A percentile compares a stretch with the other conserved stretches of the same genome.
phyloP scores from a whole-genome alignment of 2,329 filamentous ascomycete species.

The Fonsecaea pugnacius region DNA sequence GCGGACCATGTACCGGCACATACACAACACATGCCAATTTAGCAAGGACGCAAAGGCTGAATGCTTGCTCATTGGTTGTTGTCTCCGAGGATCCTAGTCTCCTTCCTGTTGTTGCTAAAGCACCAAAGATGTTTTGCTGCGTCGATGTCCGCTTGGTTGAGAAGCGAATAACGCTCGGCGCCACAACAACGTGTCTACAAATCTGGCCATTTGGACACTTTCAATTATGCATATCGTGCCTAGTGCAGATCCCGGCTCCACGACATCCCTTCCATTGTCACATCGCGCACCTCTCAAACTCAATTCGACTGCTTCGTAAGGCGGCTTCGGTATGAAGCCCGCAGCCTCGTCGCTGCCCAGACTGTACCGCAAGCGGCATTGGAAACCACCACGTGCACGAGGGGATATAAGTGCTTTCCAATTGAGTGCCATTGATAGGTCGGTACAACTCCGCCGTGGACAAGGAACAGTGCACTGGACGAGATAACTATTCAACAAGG shows the following conservation, averaged over 20 bases:
- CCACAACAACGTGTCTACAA: slow-evolving; percentile 12
- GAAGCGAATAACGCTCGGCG: slow-evolving; percentile 15
- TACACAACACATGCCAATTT: not conserved
- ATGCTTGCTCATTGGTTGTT: not conserved
- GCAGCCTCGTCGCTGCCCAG: not conserved
- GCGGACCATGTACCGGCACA: not conserved
- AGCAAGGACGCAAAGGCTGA: not conserved
- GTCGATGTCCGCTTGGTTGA: slow-evolving; percentile 9
- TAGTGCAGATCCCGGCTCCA: not conserved
- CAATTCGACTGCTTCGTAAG: not conserved
- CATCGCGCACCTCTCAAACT: not conserved
- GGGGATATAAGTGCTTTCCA: not conserved
- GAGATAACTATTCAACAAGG: not conserved
- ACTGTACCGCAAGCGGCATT: not conserved
- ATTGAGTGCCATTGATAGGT: slow-evolving; percentile 15
- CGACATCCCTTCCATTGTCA: not conserved
- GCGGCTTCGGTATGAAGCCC: slow-evolving; percentile 13
- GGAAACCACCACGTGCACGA: slow-evolving; percentile 11
- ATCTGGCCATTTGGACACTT: not conserved
- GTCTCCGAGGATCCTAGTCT: not conserved
- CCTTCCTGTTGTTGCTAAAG: not conserved
- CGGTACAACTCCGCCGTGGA: not conserved
- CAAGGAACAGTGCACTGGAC: not conserved
- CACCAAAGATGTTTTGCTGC: not conserved
- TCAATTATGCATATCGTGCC: slow-evolving; percentile 4